Percentiles rank a stretch among this genome's conserved stretches.
These are phyloP conservation scores for Echinosophora koreensis DNA, from an alignment of 306 rosid genomes.

Conservation along the genomic window DNA sequence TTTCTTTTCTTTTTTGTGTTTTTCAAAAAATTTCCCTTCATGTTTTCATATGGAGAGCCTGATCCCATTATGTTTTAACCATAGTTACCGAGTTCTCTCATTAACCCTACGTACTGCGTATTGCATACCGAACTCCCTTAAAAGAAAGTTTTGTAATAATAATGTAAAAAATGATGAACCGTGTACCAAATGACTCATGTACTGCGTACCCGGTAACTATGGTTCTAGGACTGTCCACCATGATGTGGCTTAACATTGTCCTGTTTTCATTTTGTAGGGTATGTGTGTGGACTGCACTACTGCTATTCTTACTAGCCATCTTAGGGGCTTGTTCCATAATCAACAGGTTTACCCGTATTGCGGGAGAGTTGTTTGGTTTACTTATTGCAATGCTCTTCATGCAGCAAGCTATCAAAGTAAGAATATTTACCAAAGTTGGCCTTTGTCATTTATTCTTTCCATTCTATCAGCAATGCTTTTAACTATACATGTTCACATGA, in stretches of 20 bases:
- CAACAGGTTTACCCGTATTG: constrained; percentile 91
- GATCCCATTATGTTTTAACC: constrained; percentile 11
- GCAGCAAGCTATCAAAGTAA: constrained; percentile 96
- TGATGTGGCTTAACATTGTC: constrained; percentile 20
- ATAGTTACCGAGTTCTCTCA: too few species aligned
- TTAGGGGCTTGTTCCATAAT: constrained; percentile 97
- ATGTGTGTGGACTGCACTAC: constrained; percentile 89
- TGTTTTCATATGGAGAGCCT: constrained; percentile 1
- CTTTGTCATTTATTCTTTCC: not conserved
- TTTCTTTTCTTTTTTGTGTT: not conserved
- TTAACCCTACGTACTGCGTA: too few species aligned
- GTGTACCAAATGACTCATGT: too few species aligned
- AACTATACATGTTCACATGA: not conserved
- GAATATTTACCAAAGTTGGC: constrained; percentile 7
- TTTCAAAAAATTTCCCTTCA: not conserved
- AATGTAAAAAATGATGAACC: too few species aligned
- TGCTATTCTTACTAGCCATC: constrained; percentile 81
- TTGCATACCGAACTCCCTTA: too few species aligned
- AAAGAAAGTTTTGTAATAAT: too few species aligned
- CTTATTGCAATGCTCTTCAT: constrained; percentile 98
- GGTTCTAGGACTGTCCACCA: not conserved
- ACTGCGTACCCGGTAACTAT: too few species aligned
- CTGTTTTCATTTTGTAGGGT: constrained; percentile 63
- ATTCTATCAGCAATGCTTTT: not conserved
- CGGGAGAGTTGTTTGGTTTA: constrained; percentile 93